Evolutionary conservation across 331 rosid species (phyloP), one percentile per base, ranked within the genome.

Genomic region (Rosa hybrid): DNA sequence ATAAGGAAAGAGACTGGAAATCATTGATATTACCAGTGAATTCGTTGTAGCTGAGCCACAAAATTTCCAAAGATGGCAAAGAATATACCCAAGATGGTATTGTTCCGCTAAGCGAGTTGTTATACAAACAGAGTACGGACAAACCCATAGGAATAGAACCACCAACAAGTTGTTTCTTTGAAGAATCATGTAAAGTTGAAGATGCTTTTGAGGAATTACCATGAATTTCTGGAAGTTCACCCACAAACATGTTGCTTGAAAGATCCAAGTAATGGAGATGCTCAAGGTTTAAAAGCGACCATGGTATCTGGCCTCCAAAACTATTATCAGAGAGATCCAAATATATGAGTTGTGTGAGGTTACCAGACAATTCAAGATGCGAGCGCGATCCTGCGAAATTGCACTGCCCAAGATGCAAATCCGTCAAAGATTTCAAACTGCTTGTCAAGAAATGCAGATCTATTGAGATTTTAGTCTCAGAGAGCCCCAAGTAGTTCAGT

Each of bases 251-350:
- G 72, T 77, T 77, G 49, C 4, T 5, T 5, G 73, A 25, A 27
- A 77, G 80, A 62, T 72, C 44, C 48, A 80, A n/a, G 18, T 34
- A 0, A 2, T 34, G 0, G 0, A 0, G 7, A 2, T 4, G 71
- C 25, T 74, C n/a, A 14, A 83, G 64, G 49, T 50, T 27, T 25
- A 73, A 68, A 11, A 68, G 77, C 11, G 79, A 30, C 34, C 45
- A 51, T 44, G 86, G 81, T 8, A 82, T 39, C 12, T 77, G 14
- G 25, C 84, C 86, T 23, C 75, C 75, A 21, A 71, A 41, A 46
- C 39, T 45, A 16, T 64, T 77, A 8, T 20, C 14, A 12, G 62
- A 9, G 39, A 78, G 76, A 10, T 25, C 45, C 23, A 78, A 68
- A 17, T 0, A 1, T 9, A 12, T 71, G 42, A 71, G 30, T 44